A percentile compares a stretch with the other conserved stretches of the same genome.
These are phyloP conservation scores for Colletotrichum tamarilloi DNA, from an alignment of 2,329 filamentous ascomycete species.

Conservation along the genomic window DNA sequence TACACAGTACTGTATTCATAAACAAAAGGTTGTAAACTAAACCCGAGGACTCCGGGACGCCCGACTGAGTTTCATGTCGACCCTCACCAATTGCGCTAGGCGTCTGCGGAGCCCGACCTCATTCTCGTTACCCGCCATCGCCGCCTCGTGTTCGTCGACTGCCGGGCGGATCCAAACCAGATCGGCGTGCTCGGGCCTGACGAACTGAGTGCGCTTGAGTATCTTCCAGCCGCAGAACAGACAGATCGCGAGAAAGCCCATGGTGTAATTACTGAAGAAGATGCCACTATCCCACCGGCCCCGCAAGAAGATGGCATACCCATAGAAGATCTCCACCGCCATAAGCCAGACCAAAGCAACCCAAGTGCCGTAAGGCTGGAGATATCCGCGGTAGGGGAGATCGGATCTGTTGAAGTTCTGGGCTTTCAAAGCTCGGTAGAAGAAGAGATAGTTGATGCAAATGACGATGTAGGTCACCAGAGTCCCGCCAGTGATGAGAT, in stretches of 20 bases:
- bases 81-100: background rate
- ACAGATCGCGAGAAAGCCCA: conserved; percentile 68
- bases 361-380: conserved; percentile 71
- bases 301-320: conserved; percentile 71
- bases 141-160: conserved; percentile 66
- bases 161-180: conserved; percentile 68
- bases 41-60: background rate
- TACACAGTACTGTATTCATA: background rate
- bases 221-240: conserved; percentile 69
- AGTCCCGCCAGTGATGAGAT: conserved; percentile 66
- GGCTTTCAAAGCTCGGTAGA: conserved; percentile 64
- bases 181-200: conserved; percentile 65
- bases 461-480: conserved; percentile 15
- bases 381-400: conserved; percentile 74
- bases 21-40: background rate
- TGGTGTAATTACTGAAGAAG: conserved; percentile 73
- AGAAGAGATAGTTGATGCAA: conserved; percentile 68
- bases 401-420: conserved; percentile 65
- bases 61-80: background rate
- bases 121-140: background rate
- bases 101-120: background rate
- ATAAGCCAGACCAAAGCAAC: conserved; percentile 68
- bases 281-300: conserved; percentile 55
- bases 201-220: conserved; percentile 66
- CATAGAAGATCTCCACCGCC: conserved; percentile 69